These are phyloP conservation scores for Chaetomiaceae sp. DNA, from an alignment of 2,329 filamentous ascomycete species.

Conservation along the genomic window DNA sequence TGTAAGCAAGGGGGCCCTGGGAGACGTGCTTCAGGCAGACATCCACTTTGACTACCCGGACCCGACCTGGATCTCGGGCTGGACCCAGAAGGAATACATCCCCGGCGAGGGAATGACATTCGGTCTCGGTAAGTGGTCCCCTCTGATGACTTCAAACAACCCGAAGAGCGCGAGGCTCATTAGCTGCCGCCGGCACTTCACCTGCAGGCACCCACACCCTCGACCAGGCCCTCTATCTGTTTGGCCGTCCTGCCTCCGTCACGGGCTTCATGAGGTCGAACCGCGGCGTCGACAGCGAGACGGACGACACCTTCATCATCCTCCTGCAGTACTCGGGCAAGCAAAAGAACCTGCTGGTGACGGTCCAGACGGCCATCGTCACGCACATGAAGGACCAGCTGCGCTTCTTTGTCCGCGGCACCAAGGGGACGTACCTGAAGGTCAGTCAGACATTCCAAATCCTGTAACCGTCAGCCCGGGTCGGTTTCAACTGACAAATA, in stretches of 20 bases:
- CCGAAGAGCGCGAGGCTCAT: too few species aligned
- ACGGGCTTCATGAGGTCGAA: conserved; percentile 55
- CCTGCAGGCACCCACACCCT: conserved; percentile 57
- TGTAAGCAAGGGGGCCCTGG: conserved; percentile 48
- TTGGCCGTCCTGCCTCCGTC: conserved; percentile 53
- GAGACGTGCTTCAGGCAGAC: conserved; percentile 60
- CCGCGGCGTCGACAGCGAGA: conserved; percentile 38
- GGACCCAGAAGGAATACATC: conserved; percentile 32
- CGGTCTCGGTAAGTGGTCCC: conserved; percentile 33
- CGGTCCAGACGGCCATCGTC: conserved; percentile 56
- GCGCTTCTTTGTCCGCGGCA: conserved; percentile 58
- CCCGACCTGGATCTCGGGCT: conserved; percentile 35
- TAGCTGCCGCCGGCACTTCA: too few species aligned
- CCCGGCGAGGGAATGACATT: conserved; percentile 41
- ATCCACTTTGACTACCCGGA: conserved; percentile 59
- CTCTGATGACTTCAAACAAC: not conserved
- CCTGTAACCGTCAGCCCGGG: too few species aligned
- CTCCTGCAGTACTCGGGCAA: conserved; percentile 51
- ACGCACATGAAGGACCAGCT: conserved; percentile 57
- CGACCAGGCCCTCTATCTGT: conserved; percentile 55
- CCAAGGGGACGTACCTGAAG: conserved; percentile 48
- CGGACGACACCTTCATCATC: conserved; percentile 51
- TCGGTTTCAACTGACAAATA: too few species aligned
- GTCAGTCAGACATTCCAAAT: conserved; percentile 17
- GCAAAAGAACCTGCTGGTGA: conserved; percentile 47